Percentiles rank a stretch among this genome's conserved stretches.
phyloP scores from a whole-genome alignment of 2,329 filamentous ascomycete species.

The Trichoderma breve region DNA sequence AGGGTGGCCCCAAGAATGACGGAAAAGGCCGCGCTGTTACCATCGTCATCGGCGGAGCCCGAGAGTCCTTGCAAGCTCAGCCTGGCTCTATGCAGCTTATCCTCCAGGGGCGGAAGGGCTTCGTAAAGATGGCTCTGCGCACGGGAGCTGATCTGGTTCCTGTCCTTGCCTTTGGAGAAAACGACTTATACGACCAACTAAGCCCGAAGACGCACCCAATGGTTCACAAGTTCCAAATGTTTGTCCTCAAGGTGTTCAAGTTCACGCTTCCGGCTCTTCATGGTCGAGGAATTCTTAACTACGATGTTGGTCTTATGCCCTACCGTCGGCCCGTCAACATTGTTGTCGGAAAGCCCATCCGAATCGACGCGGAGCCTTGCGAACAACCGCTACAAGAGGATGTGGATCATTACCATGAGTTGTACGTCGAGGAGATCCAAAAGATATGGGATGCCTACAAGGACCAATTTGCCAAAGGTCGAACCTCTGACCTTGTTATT shows the following conservation, averaged over 20 bases:
- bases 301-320: conserved; percentile 94
- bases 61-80: conserved; percentile 85
- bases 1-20: conserved; percentile 71
- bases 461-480: conserved; percentile 65
- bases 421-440: conserved; percentile 74
- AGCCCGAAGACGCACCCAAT: conserved; percentile 72
- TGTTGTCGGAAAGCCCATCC: conserved; percentile 81
- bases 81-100: conserved; percentile 76
- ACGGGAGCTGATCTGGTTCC: conserved; percentile 93
- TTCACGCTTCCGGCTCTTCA: conserved; percentile 92
- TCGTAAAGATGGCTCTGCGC: conserved; percentile 88
- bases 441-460: conserved; percentile 76
- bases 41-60: conserved; percentile 89
- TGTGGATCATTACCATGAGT: conserved; percentile 74
- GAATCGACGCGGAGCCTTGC: conserved; percentile 58
- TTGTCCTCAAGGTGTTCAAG: conserved; percentile 80
- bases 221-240: conserved; percentile 77
- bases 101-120: conserved; percentile 81
- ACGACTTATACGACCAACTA: conserved; percentile 91
- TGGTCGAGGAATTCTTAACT: conserved; percentile 91
- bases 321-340: conserved; percentile 86
- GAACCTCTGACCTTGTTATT: conserved; percentile 57
- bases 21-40: conserved; percentile 96
- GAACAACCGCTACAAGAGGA: conserved; percentile 67
- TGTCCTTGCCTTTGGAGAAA: conserved; percentile 90